Evolutionary conservation across 2,329 filamentous ascomycete genomes (phyloP), one percentile per base, ranked within the genome.

Genomic region (Exophiala xenobiotica): DNA sequence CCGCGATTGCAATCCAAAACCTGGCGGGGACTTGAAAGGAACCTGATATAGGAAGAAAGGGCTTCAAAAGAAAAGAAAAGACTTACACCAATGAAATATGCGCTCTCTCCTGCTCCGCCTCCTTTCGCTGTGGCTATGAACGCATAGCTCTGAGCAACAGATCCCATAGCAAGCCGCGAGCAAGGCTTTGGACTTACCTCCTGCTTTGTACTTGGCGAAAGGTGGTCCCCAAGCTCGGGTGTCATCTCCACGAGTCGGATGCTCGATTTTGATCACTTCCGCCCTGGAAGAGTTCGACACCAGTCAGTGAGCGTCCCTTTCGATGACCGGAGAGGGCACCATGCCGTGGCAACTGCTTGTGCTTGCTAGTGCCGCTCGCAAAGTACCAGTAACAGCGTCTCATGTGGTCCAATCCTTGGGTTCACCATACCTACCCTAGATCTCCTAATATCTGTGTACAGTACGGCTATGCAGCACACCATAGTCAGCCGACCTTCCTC

Each of bases 371-470:
- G n/a, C n/a, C n/a, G n/a, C n/a, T n/a, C n/a, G n/a, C n/a, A 31
- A 42, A 37, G 23, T 31, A 23, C 12, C n/a, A 31, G 9, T 61
- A 53, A 60, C 53, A 63, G 64, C 53, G 62, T 69, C 24, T 27
- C 24, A 27, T 27, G 6, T 27, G 6, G 27, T 31, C 27, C 27
- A n/a, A 16, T 14, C 35, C n/a, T 14, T 16, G 35, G 19, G 16
- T 18, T 65, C 69, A 63, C 58, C 57, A 58, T 53, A 62, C 83
- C 69, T 82, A 96, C 92, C 93, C 93, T 62, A 99, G 79, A 71
- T 99, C 93, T 50, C 92, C 93, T 7, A 99, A 74, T 47, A 99
- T 96, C 69, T 99, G 93, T 29, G 93, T 97, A 64, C 90, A 96
- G 67, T 97, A 97, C 60, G 93, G 93, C 90, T 97, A 64, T 38